Evolutionary conservation across 2,329 filamentous ascomycete species (phyloP).

Genomic region (Penicillium sumatraense): DNA sequence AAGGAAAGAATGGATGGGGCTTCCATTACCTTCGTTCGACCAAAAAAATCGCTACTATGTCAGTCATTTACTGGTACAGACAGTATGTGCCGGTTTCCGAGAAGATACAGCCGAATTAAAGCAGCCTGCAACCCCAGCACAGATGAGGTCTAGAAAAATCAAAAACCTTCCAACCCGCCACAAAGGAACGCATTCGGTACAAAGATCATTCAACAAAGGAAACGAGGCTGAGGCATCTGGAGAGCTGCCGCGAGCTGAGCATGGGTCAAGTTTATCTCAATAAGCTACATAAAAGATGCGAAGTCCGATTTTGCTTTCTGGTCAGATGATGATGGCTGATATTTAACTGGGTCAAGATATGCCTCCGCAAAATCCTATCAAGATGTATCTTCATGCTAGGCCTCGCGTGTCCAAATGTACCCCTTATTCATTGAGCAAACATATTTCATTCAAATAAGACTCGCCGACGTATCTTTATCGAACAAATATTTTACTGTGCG

Average conservation of each 20-base stretch:
- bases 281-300: neutral
- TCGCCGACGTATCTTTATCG: no score
- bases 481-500: no score
- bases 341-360: no score
- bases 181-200: neutral
- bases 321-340: no score
- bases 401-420: no score
- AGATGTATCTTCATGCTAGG: no score
- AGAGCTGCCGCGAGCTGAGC: neutral
- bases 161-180: neutral
- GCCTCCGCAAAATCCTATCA: no score
- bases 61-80: neutral
- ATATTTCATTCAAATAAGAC: no score
- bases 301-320: no score
- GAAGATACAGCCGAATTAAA: neutral
- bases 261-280: neutral
- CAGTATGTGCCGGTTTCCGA: neutral
- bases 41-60: neutral
- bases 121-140: neutral
- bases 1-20: neutral
- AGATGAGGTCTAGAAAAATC: slow-evolving; percentile 3
- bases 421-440: no score
- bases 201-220: neutral
- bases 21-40: neutral
- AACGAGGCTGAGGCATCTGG: neutral